Conservation (phyloP, 2,329 filamentous ascomycete genomes). For the Bertia moriformis region DNA sequence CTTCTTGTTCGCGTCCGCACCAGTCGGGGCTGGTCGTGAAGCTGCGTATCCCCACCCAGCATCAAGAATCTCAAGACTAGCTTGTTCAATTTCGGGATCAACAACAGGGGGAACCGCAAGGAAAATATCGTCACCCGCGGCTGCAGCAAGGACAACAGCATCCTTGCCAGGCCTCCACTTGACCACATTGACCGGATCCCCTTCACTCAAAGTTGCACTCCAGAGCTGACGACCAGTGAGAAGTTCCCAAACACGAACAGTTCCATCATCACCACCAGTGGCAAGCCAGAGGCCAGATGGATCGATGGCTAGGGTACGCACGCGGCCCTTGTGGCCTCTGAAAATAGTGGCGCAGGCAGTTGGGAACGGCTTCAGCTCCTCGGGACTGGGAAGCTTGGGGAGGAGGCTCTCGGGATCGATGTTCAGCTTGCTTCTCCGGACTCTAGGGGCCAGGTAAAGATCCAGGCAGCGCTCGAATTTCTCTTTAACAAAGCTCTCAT, state of each 20-base stretch:
- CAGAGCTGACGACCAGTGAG: conserved; percentile 76
- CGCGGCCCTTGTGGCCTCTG: conserved; percentile 73
- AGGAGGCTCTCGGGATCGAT: conserved; percentile 89
- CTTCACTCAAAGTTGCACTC: conserved; percentile 63
- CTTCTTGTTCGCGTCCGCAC: conserved; percentile 46
- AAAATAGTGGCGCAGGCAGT: conserved; percentile 79
- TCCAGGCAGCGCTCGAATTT: conserved; percentile 91
- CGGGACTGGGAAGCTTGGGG: conserved; percentile 81
- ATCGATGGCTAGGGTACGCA: conserved; percentile 72
- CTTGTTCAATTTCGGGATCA: conserved; percentile 58
- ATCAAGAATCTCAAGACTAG: conserved; percentile 65
- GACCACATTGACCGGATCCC: conserved; percentile 71
- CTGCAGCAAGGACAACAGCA: conserved; percentile 66
- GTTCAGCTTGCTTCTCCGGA: conserved; percentile 86
- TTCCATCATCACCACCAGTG: conserved; percentile 87
- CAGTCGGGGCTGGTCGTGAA: conserved; percentile 37
- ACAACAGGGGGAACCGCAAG: conserved; percentile 65
- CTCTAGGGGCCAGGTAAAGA: conserved; percentile 81
- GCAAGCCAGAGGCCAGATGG: conserved; percentile 75
- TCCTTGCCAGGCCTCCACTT: conserved; percentile 80
- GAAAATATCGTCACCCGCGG: conserved; percentile 72
- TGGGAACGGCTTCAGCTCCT: conserved; percentile 89
- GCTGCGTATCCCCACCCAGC: conserved; percentile 89
- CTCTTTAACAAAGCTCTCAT: conserved; percentile 81
- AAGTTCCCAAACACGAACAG: conserved; percentile 79